Conservation (phyloP, 1,284 basidiomycete genomes). For the Ustilago trichophora region DNA sequence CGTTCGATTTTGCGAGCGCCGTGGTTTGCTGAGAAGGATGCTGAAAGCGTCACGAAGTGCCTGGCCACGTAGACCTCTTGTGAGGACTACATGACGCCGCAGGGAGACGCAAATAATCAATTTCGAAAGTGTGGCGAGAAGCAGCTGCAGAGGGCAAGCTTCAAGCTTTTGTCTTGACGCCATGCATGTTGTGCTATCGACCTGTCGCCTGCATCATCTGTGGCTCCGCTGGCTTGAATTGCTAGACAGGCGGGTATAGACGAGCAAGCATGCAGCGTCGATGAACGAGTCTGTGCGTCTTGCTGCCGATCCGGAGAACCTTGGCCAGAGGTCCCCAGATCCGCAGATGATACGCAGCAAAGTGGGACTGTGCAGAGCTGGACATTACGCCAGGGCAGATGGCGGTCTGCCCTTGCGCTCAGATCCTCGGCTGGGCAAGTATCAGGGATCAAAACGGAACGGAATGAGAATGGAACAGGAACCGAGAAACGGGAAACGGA, state of each 20-base stretch:
- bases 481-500: too few relatives aligned
- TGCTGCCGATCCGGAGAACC: constrained; percentile 62
- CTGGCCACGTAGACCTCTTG: not conserved
- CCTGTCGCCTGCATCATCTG: constrained; percentile 6
- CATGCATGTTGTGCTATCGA: not conserved
- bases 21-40: constrained; percentile 5
- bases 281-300: constrained; percentile 46
- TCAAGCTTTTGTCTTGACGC: too few relatives aligned
- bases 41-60: not conserved
- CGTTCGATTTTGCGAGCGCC: constrained; percentile 4
- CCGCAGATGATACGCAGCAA: constrained; percentile 23
- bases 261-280: constrained; percentile 2
- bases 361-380: not conserved
- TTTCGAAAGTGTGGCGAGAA: too few relatives aligned
- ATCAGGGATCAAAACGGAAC: constrained; percentile 15
- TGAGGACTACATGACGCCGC: too few relatives aligned
- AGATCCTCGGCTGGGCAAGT: constrained; percentile 26
- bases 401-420: too few relatives aligned
- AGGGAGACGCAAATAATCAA: too few relatives aligned
- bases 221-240: not conserved
- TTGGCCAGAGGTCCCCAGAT: constrained; percentile 44
- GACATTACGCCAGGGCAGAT: not conserved
- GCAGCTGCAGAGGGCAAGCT: too few relatives aligned
- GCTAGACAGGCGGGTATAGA: not conserved
- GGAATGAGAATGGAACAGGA: too few relatives aligned